A percentile compares a stretch with the other conserved stretches of the same genome.
Evolutionary conservation across 176 grass and related monocot genomes (phyloP).

Genomic region (Aechmea fasciata): DNA sequence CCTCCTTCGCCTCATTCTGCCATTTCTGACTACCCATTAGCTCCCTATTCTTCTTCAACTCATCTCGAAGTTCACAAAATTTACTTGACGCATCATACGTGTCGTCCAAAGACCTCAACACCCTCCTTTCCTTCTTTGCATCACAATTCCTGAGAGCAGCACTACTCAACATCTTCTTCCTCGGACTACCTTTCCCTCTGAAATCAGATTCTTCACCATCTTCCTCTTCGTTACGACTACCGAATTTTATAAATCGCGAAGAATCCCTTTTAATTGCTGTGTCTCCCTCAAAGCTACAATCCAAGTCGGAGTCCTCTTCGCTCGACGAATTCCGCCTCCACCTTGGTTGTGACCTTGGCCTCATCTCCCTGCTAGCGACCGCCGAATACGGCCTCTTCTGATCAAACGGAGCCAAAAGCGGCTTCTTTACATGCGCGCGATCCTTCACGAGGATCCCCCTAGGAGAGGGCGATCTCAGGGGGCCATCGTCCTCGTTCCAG

Average conservation of each 20-base stretch:
- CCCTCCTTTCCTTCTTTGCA: constrained; percentile 52
- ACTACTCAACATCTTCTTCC: constrained; percentile 51
- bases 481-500: constrained; percentile 86
- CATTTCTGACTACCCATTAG: constrained; percentile 34
- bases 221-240: constrained; percentile 24
- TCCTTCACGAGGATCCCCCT: neutral
- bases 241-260: constrained; percentile 33
- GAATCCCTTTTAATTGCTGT: neutral
- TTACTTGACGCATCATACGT: constrained; percentile 25
- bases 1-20: constrained; percentile 25
- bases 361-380: constrained; percentile 13
- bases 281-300: neutral
- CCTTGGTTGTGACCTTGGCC: neutral
- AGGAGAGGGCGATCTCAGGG: constrained; percentile 20
- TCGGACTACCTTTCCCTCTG: constrained; percentile 19
- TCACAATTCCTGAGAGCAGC: constrained; percentile 64
- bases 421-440: neutral
- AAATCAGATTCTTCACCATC: constrained; percentile 15
- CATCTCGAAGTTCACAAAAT: constrained; percentile 58
- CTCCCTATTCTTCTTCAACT: constrained; percentile 47
- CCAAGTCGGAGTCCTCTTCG: constrained; percentile 5
- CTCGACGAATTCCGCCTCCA: constrained; percentile 48
- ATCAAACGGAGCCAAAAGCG: constrained; percentile 10
- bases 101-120: constrained; percentile 36
- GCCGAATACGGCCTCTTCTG: constrained; percentile 29